Percentiles rank a stretch among this genome's conserved stretches.
Conservation (phyloP, 208 protist species). For the Strigomonas culicis region DNA sequence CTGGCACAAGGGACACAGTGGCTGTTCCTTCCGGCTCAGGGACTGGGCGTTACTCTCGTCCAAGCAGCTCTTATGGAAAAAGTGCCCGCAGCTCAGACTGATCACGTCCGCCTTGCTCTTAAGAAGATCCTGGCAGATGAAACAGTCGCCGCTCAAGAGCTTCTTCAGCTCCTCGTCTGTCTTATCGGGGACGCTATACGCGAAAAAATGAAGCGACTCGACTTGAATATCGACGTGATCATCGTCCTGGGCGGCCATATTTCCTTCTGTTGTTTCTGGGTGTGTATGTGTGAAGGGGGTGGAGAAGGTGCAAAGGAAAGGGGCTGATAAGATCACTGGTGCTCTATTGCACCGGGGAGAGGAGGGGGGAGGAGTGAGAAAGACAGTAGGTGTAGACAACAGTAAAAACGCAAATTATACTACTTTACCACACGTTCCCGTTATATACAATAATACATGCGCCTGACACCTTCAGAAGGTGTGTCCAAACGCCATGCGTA, state of each 20-base stretch:
- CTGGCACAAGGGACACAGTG: background rate
- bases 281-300: background rate
- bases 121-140: background rate
- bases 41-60: background rate
- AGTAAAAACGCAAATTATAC: too few relatives aligned
- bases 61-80: constrained; percentile 50
- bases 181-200: background rate
- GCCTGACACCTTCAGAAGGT: background rate
- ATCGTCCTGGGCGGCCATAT: background rate
- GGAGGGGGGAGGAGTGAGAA: background rate
- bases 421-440: too few relatives aligned
- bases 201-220: background rate
- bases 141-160: background rate
- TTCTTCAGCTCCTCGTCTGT: background rate
- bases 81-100: constrained; percentile 36
- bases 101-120: constrained; percentile 20
- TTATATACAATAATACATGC: too few relatives aligned
- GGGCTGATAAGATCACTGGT: background rate
- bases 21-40: background rate
- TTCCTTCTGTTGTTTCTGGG: background rate
- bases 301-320: background rate
- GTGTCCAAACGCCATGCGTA: background rate
- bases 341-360: background rate
- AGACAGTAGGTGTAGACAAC: background rate
- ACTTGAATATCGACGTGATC: background rate